Evolutionary conservation across 1,284 basidiomycete genomes (phyloP).

Genomic region (Fomitiporia mediterranea): DNA sequence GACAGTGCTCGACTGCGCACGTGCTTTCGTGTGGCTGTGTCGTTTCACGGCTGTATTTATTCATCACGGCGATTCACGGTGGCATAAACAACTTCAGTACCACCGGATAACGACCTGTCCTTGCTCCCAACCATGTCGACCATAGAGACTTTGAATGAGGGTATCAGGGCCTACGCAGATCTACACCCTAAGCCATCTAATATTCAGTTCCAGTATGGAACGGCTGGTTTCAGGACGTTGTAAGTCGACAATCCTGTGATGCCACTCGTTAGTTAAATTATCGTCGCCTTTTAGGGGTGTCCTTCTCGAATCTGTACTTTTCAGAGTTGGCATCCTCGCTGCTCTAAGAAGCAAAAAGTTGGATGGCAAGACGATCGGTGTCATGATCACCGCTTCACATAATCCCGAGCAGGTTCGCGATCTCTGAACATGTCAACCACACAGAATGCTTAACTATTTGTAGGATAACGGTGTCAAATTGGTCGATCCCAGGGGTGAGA

Average conservation of each 20-base stretch:
- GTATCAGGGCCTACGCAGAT: constrained; percentile 48
- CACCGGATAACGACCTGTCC: no score
- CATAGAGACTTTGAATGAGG: constrained; percentile 22
- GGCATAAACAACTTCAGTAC: no score
- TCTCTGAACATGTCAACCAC: constrained; percentile 13
- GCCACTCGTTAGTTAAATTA: constrained; percentile 6
- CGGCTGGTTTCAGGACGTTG: constrained; percentile 92
- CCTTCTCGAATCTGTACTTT: constrained; percentile 88
- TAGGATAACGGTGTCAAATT: constrained; percentile 99
- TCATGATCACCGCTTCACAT: constrained; percentile 99
- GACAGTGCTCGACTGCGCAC: background rate
- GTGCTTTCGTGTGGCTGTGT: background rate
- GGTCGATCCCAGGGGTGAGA: constrained; percentile 97
- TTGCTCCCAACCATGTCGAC: background rate
- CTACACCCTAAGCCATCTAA: constrained; percentile 60
- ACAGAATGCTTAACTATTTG: background rate
- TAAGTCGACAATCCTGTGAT: constrained; percentile 40
- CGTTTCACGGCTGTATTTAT: background rate
- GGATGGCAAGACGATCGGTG: constrained; percentile 88
- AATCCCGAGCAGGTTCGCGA: constrained; percentile 85
- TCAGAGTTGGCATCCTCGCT: constrained; percentile 89
- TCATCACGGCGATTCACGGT: background rate
- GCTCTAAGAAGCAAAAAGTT: constrained; percentile 87
- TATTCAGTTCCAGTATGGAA: constrained; percentile 82
- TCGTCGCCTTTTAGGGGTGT: constrained; percentile 51